Base-by-base conservation (phyloP, 352 stramenopile genomes). In the Pythium aquatile region DNA sequence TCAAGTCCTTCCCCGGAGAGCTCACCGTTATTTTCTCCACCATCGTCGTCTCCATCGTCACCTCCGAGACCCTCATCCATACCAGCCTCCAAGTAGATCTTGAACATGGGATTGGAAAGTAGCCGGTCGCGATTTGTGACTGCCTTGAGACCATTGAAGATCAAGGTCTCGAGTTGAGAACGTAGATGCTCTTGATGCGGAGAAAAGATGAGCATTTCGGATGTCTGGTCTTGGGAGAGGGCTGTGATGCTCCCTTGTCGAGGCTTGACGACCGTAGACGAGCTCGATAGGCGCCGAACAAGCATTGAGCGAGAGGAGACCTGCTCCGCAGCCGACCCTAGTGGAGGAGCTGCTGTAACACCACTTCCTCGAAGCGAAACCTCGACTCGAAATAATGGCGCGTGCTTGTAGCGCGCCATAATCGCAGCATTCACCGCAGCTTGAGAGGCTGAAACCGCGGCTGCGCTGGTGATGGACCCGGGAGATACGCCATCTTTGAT, bases 371-470 rank as follows among this genome's bases (percentile, higher is more conserved):
- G 35, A 58, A 84, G 46, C 58, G 76, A 55, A 1, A 93, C 78
- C 35, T 97, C 86, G 2, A 97, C 73, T 20, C 87, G 80, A 20
- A 98, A 85, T 9, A 93, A 70, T n/a, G 81, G 77, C 9, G 58
- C 61, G 47, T 58, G 61, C 10, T 65, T 72, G 49, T 69, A 73
- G 3, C 61, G 40, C 26, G 66, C 58, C 54, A 73, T 39, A 5
- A 73, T 58, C 7, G 66, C 66, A 20, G 66, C 66, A 26, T 73
- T 68, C 5, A 73, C 66, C n/a, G 66, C 66, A 17, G 66, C 61
- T 52, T 73, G 60, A 44, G 66, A 73, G 0, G 60, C 66, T 24
- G 53, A 55, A 13, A 51, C 35, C 6, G 26, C 16, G n/a, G 17
- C 33, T 32, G 46, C 42, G 5, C 24, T 58, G 1, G 39, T 39